These are phyloP conservation scores for Nevesoporus exiguus DNA, from an alignment of 768 basidiomycete genomes.

Conservation along the genomic window DNA sequence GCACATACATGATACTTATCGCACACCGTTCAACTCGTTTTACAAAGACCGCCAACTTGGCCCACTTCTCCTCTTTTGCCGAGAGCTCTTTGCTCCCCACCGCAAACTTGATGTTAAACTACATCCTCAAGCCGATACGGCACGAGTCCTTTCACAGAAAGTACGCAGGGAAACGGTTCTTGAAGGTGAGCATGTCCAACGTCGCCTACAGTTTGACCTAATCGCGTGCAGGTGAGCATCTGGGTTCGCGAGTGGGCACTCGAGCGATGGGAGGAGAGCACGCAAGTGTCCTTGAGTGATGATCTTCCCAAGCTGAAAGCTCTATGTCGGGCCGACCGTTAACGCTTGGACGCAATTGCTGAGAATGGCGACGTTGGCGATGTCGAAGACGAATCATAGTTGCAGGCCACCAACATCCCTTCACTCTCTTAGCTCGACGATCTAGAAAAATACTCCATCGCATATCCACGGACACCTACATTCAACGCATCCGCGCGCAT, in stretches of 20 bases:
- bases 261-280: slow-evolving; percentile 64
- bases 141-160: slow-evolving; percentile 86
- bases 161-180: slow-evolving; percentile 78
- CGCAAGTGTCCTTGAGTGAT: slow-evolving; percentile 52
- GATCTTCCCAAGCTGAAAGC: slow-evolving; percentile 44
- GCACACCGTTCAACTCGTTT: slow-evolving; percentile 11
- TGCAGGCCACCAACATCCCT: neutral
- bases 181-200: slow-evolving; percentile 55
- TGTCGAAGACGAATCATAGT: slow-evolving; percentile 18
- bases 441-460: slow-evolving; percentile 22
- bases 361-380: slow-evolving; percentile 10
- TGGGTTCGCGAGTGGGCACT: slow-evolving; percentile 86
- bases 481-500: slow-evolving; percentile 18
- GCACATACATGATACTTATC: slow-evolving; percentile 25
- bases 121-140: slow-evolving; percentile 66
- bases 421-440: slow-evolving; percentile 4
- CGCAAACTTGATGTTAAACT: slow-evolving; percentile 86
- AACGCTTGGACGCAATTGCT: slow-evolving; percentile 11
- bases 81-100: slow-evolving; percentile 77
- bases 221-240: slow-evolving; percentile 59
- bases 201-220: neutral
- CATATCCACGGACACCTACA: slow-evolving; percentile 30
- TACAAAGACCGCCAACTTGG: slow-evolving; percentile 71
- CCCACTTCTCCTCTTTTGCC: slow-evolving; percentile 83
- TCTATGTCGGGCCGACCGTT: slow-evolving; percentile 19